Base-by-base conservation (phyloP, 306 rosid genomes). In the Leucaena leucocephala region DNA sequence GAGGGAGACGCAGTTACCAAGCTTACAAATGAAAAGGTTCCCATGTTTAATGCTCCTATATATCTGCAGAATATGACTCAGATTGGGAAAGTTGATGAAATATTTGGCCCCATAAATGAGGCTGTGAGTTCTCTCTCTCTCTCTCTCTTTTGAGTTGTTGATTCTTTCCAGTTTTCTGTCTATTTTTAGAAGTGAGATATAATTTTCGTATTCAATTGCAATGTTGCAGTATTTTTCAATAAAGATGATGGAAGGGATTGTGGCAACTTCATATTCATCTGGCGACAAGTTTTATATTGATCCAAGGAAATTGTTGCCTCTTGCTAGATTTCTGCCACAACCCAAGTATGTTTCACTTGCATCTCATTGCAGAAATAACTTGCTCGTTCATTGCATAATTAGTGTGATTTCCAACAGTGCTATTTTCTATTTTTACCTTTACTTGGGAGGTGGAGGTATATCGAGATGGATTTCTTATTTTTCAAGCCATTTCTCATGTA, bases 271-370 rank as follows among this genome's bases (percentile, higher is more conserved):
- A 15, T 58, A 27, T 58, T 57, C 65, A 22, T 27, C 65, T 10
- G 65, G 36, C 15, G 36, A 22, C 65, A 58, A 58, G 16, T 58
- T 58, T 58, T 58, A 58, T 27, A 58, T 58, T 58, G 65, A 58
- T 58, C 36, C 38, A 11, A 58, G 65, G 65, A 58, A 58, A 58
- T 43, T 68, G 57, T 69, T 69, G 57, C 57, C 57, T 12, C 74
- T 69, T 44, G 57, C 57, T 6, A 69, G 74, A 69, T 69, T 69
- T 45, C 74, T 69, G 12, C 39, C 57, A 5, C 74, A 69, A 12
- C 74, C 74, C 5, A 69, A 69, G 39, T 69, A 69, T 43, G 57
- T 12, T 22, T 10, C 35, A 22, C 65, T 21, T 58, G 4, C 36
- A 58, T 4, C 38, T 27, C 16, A 9, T 58, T 58, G 38, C 65